Base-by-base conservation (phyloP, 352 stramenopile species). In the Phytophthora constricta region DNA sequence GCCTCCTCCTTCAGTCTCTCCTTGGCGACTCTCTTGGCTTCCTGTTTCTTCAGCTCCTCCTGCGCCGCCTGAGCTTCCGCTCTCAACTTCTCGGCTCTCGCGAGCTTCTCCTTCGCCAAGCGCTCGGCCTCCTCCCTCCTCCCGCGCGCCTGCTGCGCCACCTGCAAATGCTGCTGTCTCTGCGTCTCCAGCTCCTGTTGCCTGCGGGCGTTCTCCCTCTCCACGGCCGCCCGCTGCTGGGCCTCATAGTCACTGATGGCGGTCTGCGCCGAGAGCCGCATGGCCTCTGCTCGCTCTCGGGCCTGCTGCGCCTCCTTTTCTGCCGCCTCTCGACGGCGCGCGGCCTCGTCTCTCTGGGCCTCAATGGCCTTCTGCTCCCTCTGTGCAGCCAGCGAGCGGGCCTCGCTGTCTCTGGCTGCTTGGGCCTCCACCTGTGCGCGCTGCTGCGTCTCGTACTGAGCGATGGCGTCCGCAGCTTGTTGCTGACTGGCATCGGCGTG, bases 201-300 rank as follows among this genome's bases (percentile, higher is more conserved):
- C 67, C 81, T 80, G 26, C 83, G 77, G n/a, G 64, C 62, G 33
- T 87, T 86, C 42, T 91, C 85, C 10, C 81, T 77, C 65, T 93
- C 85, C 25, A 77, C 59, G 4, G 75, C 70, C n/a, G 77, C 70
- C 22, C 77, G 74, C 58, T 91, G 85, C 67, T 93, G 82, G 17
- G 60, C 66, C 42, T 93, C 85, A 26, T 82, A 91, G 46, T 93
- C 82, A 22, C 64, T 68, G 48, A 93, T 80, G 9, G 83, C 86
- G 20, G 59, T 77, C 63, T 87, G 68, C 14, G 85, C 85, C n/a
- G 81, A 89, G 13, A 79, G 56, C 3, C 79, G 68, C 65, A 88
- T 84, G 5, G 82, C 74, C 23, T 95, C 84, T 1, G 84, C 84
- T 13, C 83, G 77, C 34, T 92, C 87, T 19, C 85, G 82, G 1